Evolutionary conservation across 1,284 basidiomycete genomes (phyloP).

Genomic region (Neolentinus lepideus): DNA sequence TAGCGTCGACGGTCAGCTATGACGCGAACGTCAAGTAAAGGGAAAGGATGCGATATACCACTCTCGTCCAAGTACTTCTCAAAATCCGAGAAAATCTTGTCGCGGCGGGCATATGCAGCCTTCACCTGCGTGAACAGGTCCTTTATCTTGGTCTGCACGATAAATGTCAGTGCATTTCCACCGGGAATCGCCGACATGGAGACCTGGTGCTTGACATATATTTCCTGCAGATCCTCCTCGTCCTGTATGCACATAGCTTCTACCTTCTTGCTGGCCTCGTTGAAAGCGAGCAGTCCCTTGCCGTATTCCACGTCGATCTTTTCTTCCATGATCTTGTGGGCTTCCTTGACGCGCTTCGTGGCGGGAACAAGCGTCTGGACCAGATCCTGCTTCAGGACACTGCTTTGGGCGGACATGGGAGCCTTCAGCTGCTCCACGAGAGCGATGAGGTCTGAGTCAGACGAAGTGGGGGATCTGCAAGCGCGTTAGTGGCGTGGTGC

Average conservation of each 20-base stretch:
- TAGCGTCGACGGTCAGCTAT: neutral
- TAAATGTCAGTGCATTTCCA: conserved; percentile 9
- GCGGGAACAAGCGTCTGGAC: conserved; percentile 44
- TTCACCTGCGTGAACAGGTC: conserved; percentile 33
- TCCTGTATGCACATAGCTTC: conserved; percentile 35
- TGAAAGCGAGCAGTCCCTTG: conserved; percentile 41
- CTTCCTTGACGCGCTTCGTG: conserved; percentile 38
- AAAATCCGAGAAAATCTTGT: conserved; percentile 37
- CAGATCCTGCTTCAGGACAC: conserved; percentile 38
- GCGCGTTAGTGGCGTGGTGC: neutral
- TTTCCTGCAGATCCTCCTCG: conserved; percentile 33
- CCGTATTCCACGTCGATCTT: conserved; percentile 40
- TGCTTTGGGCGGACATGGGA: conserved; percentile 36
- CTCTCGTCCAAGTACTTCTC: conserved; percentile 33
- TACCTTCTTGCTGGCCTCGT: conserved; percentile 44
- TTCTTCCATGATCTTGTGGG: conserved; percentile 34
- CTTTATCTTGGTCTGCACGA: conserved; percentile 18
- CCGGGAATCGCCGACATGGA: conserved; percentile 4
- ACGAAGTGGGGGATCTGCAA: conserved; percentile 10
- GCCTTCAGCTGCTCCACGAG: conserved; percentile 40
- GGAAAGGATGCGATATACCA: conserved; percentile 24
- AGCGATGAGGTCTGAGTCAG: conserved; percentile 25
- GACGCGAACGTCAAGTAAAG: conserved; percentile 8
- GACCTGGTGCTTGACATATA: conserved; percentile 33
- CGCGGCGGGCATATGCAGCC: conserved; percentile 35